A percentile compares a stretch with the other conserved stretches of the same genome.
phyloP scores from a whole-genome alignment of 805 yeast genomes.

The Henningerozyma blattae region DNA sequence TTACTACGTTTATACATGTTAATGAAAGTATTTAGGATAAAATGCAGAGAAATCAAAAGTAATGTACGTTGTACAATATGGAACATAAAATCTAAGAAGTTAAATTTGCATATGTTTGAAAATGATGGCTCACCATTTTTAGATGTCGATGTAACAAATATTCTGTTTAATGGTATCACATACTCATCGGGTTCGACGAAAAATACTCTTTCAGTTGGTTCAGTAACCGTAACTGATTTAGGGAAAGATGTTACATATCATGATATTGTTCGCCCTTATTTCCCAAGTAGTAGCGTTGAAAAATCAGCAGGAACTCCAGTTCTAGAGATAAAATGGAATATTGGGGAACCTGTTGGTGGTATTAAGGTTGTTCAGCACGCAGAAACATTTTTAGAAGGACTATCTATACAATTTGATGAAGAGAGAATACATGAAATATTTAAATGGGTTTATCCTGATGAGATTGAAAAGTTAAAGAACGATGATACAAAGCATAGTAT shows the following conservation, averaged over 20 bases:
- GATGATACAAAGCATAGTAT: background rate
- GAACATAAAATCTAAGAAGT: background rate
- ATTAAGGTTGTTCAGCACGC: constrained; percentile 60
- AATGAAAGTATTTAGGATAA: constrained; percentile 14
- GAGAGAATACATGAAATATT: constrained; percentile 6
- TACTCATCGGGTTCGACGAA: constrained; percentile 55
- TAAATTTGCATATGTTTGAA: constrained; percentile 46
- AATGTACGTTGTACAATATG: background rate
- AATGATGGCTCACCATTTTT: constrained; percentile 49
- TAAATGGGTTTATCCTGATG: background rate
- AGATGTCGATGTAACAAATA: constrained; percentile 51
- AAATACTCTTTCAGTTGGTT: constrained; percentile 43
- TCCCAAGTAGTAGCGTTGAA: constrained; percentile 1
- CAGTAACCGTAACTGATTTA: constrained; percentile 59
- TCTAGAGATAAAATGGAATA: constrained; percentile 40
- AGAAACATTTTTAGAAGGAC: constrained; percentile 46
- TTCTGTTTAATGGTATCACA: constrained; percentile 48
- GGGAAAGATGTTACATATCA: constrained; percentile 50
- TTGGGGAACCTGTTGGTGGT: constrained; percentile 77
- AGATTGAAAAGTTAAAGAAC: background rate
- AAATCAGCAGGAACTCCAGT: constrained; percentile 1
- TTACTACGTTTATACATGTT: constrained; percentile 32
- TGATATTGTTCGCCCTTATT: constrained; percentile 48
- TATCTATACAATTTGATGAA: constrained; percentile 62
- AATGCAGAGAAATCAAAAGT: background rate